Base-by-base conservation (phyloP, 768 basidiomycete species). In the Tulasnella calospora region DNA sequence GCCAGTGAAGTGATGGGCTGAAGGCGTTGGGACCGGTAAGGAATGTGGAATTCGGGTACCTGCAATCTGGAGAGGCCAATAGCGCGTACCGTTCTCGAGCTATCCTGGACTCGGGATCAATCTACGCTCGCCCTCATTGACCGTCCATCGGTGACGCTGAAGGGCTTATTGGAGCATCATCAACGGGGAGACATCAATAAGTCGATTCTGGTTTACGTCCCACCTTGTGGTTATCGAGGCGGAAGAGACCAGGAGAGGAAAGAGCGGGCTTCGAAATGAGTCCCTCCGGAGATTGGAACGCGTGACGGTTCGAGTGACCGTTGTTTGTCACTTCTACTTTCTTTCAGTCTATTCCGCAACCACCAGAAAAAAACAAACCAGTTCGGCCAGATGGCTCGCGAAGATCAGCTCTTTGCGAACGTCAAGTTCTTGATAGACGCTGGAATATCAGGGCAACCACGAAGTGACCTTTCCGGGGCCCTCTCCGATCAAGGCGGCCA, bases 401-500 rank as follows among this genome's bases (percentile, higher is more conserved):
- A 57, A 67, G 47, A 33, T 12, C 75, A 13, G 0, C 61, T 81
- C 9, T 81, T 81, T 44, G 79, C 73, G 7, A 76, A 71, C 21
- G 71, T 82, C 73, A 27, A 36, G n/a, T 81, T 79, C 55, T 17
- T 71, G 38, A 27, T 82, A 1, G 77, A 80, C 21, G 73, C 69
- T 10, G 75, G 79, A 19, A 77, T 82, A 17, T n/a, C 46, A 21
- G 70, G 72, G 40, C 36, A 70, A 0, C 69, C 71, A 30, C 80
- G 77, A 55, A 83, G 82, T 12, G 85, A 91, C 69, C 85, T 92
- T 4, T 80, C 85, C 0, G 83, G 86, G 27, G 82, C 88, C 7
- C 87, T 93, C 17, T 84, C 87, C 76, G 82, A 82, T 51, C 89
- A 91, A 78, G 91, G 91, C 17, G 92, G 86, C 0, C 82, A 73